Percentiles rank a stretch among this genome's conserved stretches.
Evolutionary conservation across 305 asterid species (phyloP).

Genomic region (Salvia sclarea): DNA sequence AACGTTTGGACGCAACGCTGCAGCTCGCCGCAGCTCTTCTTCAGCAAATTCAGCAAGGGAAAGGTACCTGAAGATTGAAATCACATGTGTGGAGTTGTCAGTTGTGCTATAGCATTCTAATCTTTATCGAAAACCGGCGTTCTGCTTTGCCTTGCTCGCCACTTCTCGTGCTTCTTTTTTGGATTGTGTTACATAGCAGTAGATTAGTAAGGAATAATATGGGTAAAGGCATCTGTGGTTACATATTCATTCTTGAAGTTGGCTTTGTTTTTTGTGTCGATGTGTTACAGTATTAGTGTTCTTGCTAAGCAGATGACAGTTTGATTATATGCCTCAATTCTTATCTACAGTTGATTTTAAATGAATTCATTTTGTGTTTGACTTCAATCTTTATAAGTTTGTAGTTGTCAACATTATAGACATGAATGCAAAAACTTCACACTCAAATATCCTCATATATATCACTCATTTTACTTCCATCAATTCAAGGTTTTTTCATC

Average conservation of each 20-base stretch:
- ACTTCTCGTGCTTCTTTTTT: neutral
- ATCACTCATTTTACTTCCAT: neutral
- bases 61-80: conserved; percentile 48
- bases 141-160: neutral
- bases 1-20: conserved; percentile 85
- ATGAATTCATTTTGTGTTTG: neutral
- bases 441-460: no score
- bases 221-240: neutral
- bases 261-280: neutral
- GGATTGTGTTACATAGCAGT: neutral
- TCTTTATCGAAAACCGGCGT: neutral
- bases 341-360: neutral
- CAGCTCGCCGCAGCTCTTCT: conserved; percentile 91
- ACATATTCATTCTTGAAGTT: neutral
- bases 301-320: neutral
- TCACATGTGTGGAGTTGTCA: neutral
- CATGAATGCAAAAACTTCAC: no score
- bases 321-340: neutral
- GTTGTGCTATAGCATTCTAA: neutral
- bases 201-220: neutral
- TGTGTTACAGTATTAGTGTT: neutral
- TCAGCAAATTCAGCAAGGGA: conserved; percentile 91
- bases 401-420: no score
- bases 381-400: neutral
- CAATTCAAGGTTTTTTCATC: neutral